phyloP scores from a whole-genome alignment of 1,284 basidiomycete species.

The Neonothopanus nambi region DNA sequence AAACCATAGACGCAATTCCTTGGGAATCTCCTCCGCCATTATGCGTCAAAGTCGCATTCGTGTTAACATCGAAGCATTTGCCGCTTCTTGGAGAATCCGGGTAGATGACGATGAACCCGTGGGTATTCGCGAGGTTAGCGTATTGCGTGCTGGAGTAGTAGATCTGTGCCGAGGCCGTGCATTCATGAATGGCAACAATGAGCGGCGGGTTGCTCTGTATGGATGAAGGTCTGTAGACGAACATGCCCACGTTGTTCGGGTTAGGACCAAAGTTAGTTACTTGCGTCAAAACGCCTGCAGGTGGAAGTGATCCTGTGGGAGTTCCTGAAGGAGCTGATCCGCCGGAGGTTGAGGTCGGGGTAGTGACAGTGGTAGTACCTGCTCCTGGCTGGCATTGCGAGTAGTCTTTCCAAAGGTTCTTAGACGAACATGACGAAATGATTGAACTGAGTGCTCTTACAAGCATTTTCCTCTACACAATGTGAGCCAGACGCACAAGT shows the following conservation, averaged over 20 bases:
- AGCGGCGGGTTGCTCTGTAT: slow-evolving; percentile 43
- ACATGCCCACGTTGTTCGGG: slow-evolving; percentile 49
- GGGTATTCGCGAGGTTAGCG: slow-evolving; percentile 44
- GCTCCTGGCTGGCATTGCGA: slow-evolving; percentile 39
- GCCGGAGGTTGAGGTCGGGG: slow-evolving; percentile 9
- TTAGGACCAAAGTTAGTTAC: slow-evolving; percentile 17
- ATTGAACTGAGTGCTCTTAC: slow-evolving; percentile 23
- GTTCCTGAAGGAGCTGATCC: slow-evolving; percentile 17
- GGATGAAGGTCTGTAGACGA: slow-evolving; percentile 46
- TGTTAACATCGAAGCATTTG: slow-evolving; percentile 58
- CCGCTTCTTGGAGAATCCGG: slow-evolving; percentile 47
- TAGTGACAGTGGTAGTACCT: not conserved
- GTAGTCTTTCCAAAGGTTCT: slow-evolving; percentile 28
- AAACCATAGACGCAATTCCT: slow-evolving; percentile 48
- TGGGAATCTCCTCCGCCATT: slow-evolving; percentile 55
- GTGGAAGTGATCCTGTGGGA: slow-evolving; percentile 17
- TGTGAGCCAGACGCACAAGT: slow-evolving; percentile 35
- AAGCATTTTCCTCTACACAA: slow-evolving; percentile 34
- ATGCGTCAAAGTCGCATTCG: slow-evolving; percentile 51
- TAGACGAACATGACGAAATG: not conserved
- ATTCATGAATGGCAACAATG: slow-evolving; percentile 55
- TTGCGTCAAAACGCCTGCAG: slow-evolving; percentile 23
- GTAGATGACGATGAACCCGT: slow-evolving; percentile 50
- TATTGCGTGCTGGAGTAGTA: slow-evolving; percentile 52
- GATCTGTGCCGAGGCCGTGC: slow-evolving; percentile 50